These are phyloP conservation scores for Crucihimalaya himalaica DNA, from an alignment of 345 rosid species.

Conservation along the genomic window DNA sequence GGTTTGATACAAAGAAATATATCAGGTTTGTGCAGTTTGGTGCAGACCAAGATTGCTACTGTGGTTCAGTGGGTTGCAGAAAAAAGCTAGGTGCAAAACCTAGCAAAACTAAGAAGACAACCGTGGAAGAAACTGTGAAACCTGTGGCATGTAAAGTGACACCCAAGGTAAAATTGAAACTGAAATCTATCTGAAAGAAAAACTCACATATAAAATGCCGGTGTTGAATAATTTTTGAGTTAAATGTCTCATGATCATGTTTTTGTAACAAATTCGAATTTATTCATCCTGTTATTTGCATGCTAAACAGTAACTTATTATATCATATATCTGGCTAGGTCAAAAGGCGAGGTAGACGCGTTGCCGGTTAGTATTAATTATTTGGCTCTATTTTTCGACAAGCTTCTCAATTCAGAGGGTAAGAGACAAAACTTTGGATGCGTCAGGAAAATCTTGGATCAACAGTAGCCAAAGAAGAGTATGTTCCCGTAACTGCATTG, in stretches of 20 bases:
- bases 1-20: slow-evolving; percentile 50
- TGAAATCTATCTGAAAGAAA: slow-evolving; percentile 48
- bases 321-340: slow-evolving; percentile 47
- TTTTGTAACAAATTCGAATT: not conserved
- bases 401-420: slow-evolving; percentile 24
- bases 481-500: slow-evolving; percentile 60
- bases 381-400: slow-evolving; percentile 22
- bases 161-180: slow-evolving; percentile 47
- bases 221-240: not conserved
- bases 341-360: slow-evolving; percentile 51
- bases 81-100: slow-evolving; percentile 79
- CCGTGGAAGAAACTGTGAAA: slow-evolving; percentile 65
- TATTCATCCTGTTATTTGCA: slow-evolving; percentile 4
- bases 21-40: slow-evolving; percentile 99
- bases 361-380: slow-evolving; percentile 45
- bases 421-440: slow-evolving; percentile 13
- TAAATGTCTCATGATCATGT: not conserved
- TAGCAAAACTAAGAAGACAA: slow-evolving; percentile 54
- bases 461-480: slow-evolving; percentile 32
- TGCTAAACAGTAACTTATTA: slow-evolving; percentile 16
- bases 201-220: slow-evolving; percentile 38
- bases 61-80: slow-evolving; percentile 78
- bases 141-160: slow-evolving; percentile 69
- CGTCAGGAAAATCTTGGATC: slow-evolving; percentile 54
- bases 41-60: slow-evolving; percentile 94